Conservation (phyloP, 2,329 filamentous ascomycete genomes). For the Lojkania enalia region DNA sequence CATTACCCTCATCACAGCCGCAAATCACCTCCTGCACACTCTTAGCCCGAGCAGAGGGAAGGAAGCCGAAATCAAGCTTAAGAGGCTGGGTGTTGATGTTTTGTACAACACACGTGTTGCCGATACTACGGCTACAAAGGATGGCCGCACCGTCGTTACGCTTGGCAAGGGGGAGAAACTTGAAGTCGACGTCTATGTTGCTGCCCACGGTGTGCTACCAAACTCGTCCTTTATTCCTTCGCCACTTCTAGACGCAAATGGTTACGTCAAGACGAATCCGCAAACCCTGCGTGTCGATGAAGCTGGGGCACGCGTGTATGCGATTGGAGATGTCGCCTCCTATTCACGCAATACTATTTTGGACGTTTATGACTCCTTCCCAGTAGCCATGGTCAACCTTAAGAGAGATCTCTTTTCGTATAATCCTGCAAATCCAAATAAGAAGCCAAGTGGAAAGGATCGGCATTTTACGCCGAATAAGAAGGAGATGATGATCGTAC, state of each 20-base stretch:
- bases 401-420: conserved; percentile 50
- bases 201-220: conserved; percentile 55
- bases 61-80: conserved; percentile 52
- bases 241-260: conserved; percentile 50
- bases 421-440: conserved; percentile 19
- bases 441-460: conserved; percentile 31
- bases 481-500: conserved; percentile 34
- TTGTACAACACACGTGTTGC: conserved; percentile 45
- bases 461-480: conserved; percentile 22
- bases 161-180: conserved; percentile 51
- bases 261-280: conserved; percentile 54
- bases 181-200: conserved; percentile 57
- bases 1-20: conserved; percentile 52
- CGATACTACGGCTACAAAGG: conserved; percentile 20
- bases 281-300: conserved; percentile 51
- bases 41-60: conserved; percentile 46
- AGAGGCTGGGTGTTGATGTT: conserved; percentile 53
- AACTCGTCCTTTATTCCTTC: conserved; percentile 58
- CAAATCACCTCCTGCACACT: conserved; percentile 45
- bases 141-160: conserved; percentile 46
- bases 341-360: conserved; percentile 49
- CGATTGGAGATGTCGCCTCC: conserved; percentile 52
- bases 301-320: conserved; percentile 53
- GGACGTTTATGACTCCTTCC: conserved; percentile 46
- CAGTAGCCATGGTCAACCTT: conserved; percentile 51